Evolutionary conservation across 2,329 filamentous ascomycete genomes (phyloP), one percentile per base, ranked within the genome.

Genomic region (Xylariaceae sp.): DNA sequence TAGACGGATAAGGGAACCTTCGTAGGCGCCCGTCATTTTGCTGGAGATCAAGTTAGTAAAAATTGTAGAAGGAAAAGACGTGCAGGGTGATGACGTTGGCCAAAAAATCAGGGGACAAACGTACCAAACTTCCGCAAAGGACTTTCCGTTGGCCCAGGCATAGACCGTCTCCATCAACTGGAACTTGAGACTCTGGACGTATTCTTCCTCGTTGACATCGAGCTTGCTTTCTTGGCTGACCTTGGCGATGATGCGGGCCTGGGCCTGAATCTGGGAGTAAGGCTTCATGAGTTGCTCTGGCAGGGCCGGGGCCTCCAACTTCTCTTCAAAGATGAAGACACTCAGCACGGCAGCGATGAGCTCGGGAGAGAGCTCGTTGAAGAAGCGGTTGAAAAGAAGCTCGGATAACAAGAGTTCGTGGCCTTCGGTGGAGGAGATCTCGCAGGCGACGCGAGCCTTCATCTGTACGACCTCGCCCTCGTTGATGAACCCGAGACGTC

Each of bases 11-110:
- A 98, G 70, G 42, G 88, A 96, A 44, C 92, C 92, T 68, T 98
- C 92, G 64, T 96, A 98, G 18, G 90, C 87, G 55, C 96, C 90
- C 18, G 92, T 97, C 89, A 98, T 96, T 87, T 94, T 94, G 67
- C 90, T 94, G 48, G 21, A 6, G 33, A 33, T 29, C 34, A 30
- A 56, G 49, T 60, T 34, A 60, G 56, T 11, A 11, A 24, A 6
- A 24, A 6, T 7, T 24, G 6, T 28, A 5, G 26, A n/a, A 9
- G 5, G 8, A 9, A 9, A 28, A 13, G 9, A 9, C 26, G 21
- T 7, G 11, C 7, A 24, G 21, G 26, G 26, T 9, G 13, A 13
- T 28, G 8, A 28, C 5, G n/a, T 5, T 13, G n/a, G 26, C 35
- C 24, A 13, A 23, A 36, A 28, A 24, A n/a, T n/a, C n/a, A n/a